Evolutionary conservation across 495 filamentous ascomycete species (phyloP).

Genomic region (Cercophora sp.): DNA sequence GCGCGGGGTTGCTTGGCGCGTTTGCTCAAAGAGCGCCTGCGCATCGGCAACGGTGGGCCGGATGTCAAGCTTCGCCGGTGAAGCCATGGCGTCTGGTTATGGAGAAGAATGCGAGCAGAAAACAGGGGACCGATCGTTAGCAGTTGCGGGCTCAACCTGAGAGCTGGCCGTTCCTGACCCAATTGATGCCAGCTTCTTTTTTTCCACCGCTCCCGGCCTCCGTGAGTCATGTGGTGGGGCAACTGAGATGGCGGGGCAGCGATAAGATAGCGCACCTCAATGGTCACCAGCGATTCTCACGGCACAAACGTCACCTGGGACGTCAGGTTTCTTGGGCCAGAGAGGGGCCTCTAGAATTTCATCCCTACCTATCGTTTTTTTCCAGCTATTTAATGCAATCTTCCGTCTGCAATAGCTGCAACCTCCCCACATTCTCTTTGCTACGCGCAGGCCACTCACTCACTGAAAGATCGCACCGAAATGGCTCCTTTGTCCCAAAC

Average conservation of each 20-base stretch:
- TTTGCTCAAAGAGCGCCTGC: constrained; percentile 24
- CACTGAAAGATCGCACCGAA: too few species aligned
- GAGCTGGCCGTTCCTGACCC: not conserved
- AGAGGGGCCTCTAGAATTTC: too few species aligned
- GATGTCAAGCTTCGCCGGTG: constrained; percentile 25
- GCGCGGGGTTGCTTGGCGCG: constrained; percentile 16
- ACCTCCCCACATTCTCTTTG: too few species aligned
- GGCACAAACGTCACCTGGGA: too few species aligned
- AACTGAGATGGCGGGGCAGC: constrained; percentile 1
- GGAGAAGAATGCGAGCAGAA: not conserved
- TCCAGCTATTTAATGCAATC: too few species aligned
- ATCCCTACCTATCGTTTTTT: too few species aligned
- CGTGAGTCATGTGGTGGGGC: constrained; percentile 7
- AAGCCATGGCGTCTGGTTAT: constrained; percentile 15
- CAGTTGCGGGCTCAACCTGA: not conserved
- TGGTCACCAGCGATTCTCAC: too few species aligned
- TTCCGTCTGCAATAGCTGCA: too few species aligned
- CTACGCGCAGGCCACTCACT: too few species aligned
- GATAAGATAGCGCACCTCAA: too few species aligned
- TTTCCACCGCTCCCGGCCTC: constrained; percentile 2
- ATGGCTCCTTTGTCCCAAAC: too few species aligned
- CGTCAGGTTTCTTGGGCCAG: too few species aligned
- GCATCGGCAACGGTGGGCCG: constrained; percentile 24
- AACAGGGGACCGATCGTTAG: not conserved
- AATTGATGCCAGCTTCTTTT: not conserved